phyloP scores from a whole-genome alignment of 805 yeast genomes.

The Spathaspora boniae region DNA sequence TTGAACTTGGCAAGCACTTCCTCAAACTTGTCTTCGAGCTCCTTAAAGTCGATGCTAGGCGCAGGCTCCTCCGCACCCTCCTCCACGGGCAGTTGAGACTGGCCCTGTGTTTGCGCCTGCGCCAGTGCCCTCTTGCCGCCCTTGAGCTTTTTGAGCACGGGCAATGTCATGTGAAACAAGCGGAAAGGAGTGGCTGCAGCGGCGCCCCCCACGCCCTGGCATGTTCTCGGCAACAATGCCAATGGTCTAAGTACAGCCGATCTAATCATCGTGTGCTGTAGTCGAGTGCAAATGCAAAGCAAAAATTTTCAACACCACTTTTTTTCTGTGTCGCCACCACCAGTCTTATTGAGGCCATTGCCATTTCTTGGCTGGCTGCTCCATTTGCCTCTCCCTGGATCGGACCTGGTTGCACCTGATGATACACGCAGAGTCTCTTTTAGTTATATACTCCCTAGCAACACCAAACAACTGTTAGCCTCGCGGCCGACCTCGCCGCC shows the following conservation, averaged over 20 bases:
- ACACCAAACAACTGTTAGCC: constrained; percentile 25
- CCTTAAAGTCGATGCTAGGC: constrained; percentile 30
- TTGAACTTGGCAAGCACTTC: constrained; percentile 49
- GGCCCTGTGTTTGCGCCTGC: constrained; percentile 11
- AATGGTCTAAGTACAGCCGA: constrained; percentile 1
- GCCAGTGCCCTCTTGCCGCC: constrained; percentile 2
- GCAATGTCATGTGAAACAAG: not conserved
- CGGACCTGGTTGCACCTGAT: too few species aligned
- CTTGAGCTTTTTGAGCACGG: not conserved
- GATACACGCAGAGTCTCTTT: too few species aligned
- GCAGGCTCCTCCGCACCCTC: constrained; percentile 12
- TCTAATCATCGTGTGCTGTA: not conserved
- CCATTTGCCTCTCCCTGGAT: too few species aligned
- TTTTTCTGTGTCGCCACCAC: constrained; percentile 1
- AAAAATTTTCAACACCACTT: constrained; percentile 2
- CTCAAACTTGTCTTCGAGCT: constrained; percentile 42
- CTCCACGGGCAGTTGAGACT: constrained; percentile 11
- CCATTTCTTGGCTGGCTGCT: too few species aligned
- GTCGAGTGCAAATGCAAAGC: not conserved
- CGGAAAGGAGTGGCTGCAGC: not conserved
- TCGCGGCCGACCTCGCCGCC: constrained; percentile 71
- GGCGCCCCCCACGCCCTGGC: too few species aligned
- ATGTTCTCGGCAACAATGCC: too few species aligned
- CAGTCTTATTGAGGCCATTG: not conserved
- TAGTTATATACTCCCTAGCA: constrained; percentile 9